Percentiles rank a stretch among this genome's conserved stretches.
Conservation (phyloP, 306 rosid species). For the Pachyrhizus erosus region DNA sequence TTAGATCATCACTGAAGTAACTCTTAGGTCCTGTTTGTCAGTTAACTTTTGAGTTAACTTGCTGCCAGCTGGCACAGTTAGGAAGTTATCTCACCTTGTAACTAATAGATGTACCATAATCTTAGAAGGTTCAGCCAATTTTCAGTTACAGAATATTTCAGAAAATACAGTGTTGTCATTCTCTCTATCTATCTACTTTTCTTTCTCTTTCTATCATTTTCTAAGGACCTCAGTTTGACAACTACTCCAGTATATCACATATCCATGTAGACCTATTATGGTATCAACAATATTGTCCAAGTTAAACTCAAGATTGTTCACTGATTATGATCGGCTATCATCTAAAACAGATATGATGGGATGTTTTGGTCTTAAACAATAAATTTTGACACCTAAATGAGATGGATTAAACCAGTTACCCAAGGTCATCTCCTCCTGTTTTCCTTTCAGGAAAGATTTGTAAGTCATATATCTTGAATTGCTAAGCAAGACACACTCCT, state of each 20-base stretch:
- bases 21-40: neutral
- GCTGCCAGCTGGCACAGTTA: neutral
- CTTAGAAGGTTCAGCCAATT: neutral
- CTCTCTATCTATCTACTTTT: neutral
- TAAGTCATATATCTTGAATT: neutral
- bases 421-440: neutral
- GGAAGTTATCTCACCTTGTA: neutral
- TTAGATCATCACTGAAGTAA: neutral
- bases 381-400: neutral
- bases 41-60: neutral
- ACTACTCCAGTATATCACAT: neutral
- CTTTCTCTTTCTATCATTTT: neutral
- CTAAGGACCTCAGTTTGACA: neutral
- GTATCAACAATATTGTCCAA: neutral
- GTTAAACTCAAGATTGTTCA: neutral
- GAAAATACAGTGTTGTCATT: neutral
- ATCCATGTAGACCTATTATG: neutral
- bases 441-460: neutral
- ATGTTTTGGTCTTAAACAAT: neutral
- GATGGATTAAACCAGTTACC: neutral
- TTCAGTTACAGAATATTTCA: neutral
- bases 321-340: neutral
- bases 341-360: neutral
- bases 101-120: neutral
- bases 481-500: too few relatives aligned